phyloP scores from a whole-genome alignment of 306 rosid species.

The Castanospermum australe region DNA sequence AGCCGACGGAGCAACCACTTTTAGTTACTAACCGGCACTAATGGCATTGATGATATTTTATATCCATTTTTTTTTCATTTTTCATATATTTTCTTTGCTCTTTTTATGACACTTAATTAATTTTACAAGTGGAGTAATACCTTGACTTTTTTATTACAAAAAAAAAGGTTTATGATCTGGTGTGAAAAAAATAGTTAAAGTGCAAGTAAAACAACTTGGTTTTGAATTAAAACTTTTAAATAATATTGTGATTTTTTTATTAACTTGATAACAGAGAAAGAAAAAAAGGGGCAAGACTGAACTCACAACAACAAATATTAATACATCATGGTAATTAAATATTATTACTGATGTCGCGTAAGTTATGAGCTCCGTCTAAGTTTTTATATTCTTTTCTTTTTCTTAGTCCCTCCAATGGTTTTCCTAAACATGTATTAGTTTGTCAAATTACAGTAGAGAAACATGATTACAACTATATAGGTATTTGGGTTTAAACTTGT shows the following conservation, averaged over 20 bases:
- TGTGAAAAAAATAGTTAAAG: too few species aligned
- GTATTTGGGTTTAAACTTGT: slow-evolving; percentile 34
- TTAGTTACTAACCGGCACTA: slow-evolving; percentile 65
- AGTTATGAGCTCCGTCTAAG: not conserved
- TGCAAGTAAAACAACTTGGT: too few species aligned
- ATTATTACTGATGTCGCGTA: not conserved
- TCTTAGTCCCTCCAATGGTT: not conserved
- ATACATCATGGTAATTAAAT: not conserved
- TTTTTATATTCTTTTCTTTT: not conserved
- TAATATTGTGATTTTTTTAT: too few species aligned
- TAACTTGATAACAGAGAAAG: not conserved
- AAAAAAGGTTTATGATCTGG: too few species aligned
- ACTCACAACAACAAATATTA: not conserved
- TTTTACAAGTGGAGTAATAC: not conserved
- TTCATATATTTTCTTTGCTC: not conserved
- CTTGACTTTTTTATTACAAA: too few species aligned
- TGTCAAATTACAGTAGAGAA: slow-evolving; percentile 33
- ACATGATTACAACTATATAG: slow-evolving; percentile 38
- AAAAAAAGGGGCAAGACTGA: not conserved
- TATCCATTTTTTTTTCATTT: slow-evolving; percentile 27
- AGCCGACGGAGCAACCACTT: slow-evolving; percentile 65
- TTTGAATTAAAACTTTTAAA: too few species aligned
- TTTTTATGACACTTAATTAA: not conserved
- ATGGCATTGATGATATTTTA: slow-evolving; percentile 26
- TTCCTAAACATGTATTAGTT: slow-evolving; percentile 13